A percentile compares a stretch with the other conserved stretches of the same genome.
Evolutionary conservation across 2,329 filamentous ascomycete genomes (phyloP).

Genomic region (Talaromyces atroroseus): DNA sequence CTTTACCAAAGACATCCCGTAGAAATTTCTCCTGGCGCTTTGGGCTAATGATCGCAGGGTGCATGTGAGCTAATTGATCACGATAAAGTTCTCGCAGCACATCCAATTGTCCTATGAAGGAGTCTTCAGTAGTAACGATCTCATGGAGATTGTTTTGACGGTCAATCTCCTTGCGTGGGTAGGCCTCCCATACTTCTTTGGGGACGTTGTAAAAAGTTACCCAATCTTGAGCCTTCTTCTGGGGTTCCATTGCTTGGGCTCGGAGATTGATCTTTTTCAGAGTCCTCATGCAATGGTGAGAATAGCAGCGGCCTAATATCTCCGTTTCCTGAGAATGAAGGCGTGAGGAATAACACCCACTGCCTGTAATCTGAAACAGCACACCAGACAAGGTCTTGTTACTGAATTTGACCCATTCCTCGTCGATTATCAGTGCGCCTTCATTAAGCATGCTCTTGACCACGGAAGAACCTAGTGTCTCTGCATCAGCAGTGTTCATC

Average conservation of each 20-base stretch:
- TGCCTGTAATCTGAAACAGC: constrained; percentile 84
- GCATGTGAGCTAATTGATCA: constrained; percentile 65
- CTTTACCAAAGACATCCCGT: constrained; percentile 79
- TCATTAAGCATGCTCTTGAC: constrained; percentile 74
- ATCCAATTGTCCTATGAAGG: constrained; percentile 82
- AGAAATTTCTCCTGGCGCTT: constrained; percentile 76
- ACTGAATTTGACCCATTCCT: constrained; percentile 97
- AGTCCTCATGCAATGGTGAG: constrained; percentile 87
- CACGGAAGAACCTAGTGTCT: constrained; percentile 72
- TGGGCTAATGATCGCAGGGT: constrained; percentile 75
- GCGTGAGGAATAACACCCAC: constrained; percentile 83
- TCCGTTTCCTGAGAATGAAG: constrained; percentile 61
- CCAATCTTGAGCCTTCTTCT: constrained; percentile 75
- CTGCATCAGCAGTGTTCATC: constrained; percentile 97
- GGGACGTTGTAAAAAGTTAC: constrained; percentile 79
- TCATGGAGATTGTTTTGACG: constrained; percentile 93
- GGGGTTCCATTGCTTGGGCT: constrained; percentile 62
- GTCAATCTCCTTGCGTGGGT: constrained; percentile 80
- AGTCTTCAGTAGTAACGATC: constrained; percentile 87
- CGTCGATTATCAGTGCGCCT: constrained; percentile 74
- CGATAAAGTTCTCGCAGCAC: constrained; percentile 80
- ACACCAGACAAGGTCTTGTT: constrained; percentile 77
- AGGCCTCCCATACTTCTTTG: constrained; percentile 66
- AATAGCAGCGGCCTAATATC: constrained; percentile 76
- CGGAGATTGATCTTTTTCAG: constrained; percentile 90